A percentile compares a stretch with the other conserved stretches of the same genome.
Conservation (phyloP, 768 basidiomycete genomes). For the Paxillus involutus region DNA sequence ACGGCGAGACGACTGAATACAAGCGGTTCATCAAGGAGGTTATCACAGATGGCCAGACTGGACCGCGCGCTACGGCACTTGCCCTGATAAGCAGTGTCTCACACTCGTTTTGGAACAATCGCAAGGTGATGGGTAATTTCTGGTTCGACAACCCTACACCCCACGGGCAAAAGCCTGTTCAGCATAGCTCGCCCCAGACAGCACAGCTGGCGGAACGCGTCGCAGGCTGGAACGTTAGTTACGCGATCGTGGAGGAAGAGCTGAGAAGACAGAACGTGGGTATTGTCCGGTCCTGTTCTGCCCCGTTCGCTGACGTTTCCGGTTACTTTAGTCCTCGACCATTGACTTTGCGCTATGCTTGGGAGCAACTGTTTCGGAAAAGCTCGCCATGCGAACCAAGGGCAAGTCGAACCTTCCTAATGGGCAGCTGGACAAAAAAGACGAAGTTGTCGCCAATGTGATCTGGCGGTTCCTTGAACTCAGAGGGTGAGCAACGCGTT, state of each 20-base stretch:
- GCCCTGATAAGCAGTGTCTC: constrained; percentile 82
- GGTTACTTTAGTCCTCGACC: constrained; percentile 75
- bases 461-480: constrained; percentile 98
- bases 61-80: constrained; percentile 87
- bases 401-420: constrained; percentile 47
- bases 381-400: constrained; percentile 80
- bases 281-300: constrained; percentile 7
- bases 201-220: constrained; percentile 87
- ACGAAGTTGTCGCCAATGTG: constrained; percentile 96
- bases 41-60: constrained; percentile 92
- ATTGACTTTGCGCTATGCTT: constrained; percentile 95
- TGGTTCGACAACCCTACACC: constrained; percentile 66
- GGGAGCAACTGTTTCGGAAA: constrained; percentile 83
- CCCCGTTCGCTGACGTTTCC: constrained; percentile 15
- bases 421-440: constrained; percentile 87
- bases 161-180: constrained; percentile 54
- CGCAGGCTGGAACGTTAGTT: constrained; percentile 85
- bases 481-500: constrained; percentile 61
- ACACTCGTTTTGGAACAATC: constrained; percentile 78
- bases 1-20: constrained; percentile 94
- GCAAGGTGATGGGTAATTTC: constrained; percentile 70
- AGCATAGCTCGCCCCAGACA: constrained; percentile 77
- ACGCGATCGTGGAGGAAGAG: constrained; percentile 87
- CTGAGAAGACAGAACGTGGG: constrained; percentile 94
- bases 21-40: constrained; percentile 94